Evolutionary conservation across 108 stramenopile species (phyloP).

Genomic region (Fragilariopsis cylindrus): DNA sequence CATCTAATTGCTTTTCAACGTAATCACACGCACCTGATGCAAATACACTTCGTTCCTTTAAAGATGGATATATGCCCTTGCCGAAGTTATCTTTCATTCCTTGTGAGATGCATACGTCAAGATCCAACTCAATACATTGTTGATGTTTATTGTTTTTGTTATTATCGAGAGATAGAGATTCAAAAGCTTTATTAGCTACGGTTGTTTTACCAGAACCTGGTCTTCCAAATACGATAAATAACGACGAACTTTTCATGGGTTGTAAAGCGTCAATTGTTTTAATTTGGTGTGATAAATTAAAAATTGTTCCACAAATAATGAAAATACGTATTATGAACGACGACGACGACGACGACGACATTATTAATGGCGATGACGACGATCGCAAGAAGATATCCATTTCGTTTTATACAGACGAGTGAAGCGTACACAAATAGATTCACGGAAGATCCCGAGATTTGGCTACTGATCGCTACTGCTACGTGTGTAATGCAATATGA

Average conservation of each 20-base stretch:
- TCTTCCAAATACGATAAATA: slow-evolving; percentile 38
- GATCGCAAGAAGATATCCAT: no score
- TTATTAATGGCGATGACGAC: no score
- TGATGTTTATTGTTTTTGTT: not conserved
- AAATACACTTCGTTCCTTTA: slow-evolving; percentile 53
- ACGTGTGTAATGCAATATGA: no score
- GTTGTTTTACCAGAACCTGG: slow-evolving; percentile 47
- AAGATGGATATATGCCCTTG: slow-evolving; percentile 67
- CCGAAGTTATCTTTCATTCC: slow-evolving; percentile 74
- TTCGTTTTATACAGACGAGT: no score
- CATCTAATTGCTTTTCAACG: slow-evolving; percentile 34
- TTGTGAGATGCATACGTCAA: slow-evolving; percentile 74
- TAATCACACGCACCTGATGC: slow-evolving; percentile 48
- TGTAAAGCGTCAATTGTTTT: not conserved
- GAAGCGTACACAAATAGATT: no score
- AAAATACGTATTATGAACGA: no score
- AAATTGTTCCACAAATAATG: no score
- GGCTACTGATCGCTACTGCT: no score
- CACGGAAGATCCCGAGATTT: no score
- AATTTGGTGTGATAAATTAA: not conserved
- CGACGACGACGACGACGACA: no score
- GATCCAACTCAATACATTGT: slow-evolving; percentile 31
- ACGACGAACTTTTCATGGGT: slow-evolving; percentile 1
- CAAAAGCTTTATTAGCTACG: slow-evolving; percentile 28
- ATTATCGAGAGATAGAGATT: slow-evolving; percentile 2